Base-by-base conservation (phyloP, 345 rosid species). In the Lumnitzera racemosa region DNA sequence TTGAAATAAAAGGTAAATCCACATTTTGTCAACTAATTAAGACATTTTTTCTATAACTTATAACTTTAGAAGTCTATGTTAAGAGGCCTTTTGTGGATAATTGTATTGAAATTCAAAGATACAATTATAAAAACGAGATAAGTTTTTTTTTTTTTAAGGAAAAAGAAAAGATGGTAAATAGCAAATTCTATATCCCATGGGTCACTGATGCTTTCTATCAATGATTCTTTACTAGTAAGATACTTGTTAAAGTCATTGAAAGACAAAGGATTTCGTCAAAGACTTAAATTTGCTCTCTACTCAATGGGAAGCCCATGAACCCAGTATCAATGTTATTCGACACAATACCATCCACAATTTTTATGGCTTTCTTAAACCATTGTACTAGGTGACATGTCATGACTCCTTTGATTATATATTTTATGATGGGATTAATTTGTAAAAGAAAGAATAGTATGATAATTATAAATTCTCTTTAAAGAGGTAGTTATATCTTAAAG, bases 141-240 rank as follows among this genome's bases (percentile, higher is more conserved):
- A 20, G 1, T 20, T 1, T 20, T 20, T 20, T 20, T 20, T 20
- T 20, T 20, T 20, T 20, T 20, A 20, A 20, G 20, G 20, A 20
- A 20, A 20, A 20, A 20, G 1, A 20, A 20, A 20, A 20, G 20
- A 11, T 12, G 55, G 29, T 72, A 57, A 78, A 56, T 70, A 77
- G 88, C 15, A 80, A 91, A 1, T 82, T 79, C 69, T 92, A 51
- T 92, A 17, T 92, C 97, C 0, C 97, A 92, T 59, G 98, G 98
- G 11, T 75, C 94, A 20, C 97, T 97, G 17, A 79, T 81, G 72
- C 73, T 89, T 63, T 69, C 88, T 15, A 87, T 89, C 16, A 97
- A 92, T 75, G 88, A 87, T 2, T 62, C 74, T 24, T 48, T 83
- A 11, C 75, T 74, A 14, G 91, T 91, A 0, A 80, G 97, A 72